Percentiles rank a stretch among this genome's conserved stretches.
phyloP scores from a whole-genome alignment of 371 early-diverging fungal genomes.

The Mucor saturninus region DNA sequence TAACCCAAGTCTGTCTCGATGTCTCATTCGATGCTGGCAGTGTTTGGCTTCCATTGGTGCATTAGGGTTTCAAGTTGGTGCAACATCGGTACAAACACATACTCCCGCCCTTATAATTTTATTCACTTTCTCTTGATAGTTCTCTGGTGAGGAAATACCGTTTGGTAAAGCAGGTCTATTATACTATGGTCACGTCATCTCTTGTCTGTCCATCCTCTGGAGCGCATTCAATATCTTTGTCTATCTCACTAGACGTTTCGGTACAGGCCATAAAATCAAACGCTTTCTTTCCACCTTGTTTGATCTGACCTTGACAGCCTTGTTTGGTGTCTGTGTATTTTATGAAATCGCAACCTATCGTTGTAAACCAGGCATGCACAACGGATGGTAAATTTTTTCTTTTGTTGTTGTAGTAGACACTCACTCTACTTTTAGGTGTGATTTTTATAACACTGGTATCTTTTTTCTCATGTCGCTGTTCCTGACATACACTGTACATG shows the following conservation, averaged over 20 bases:
- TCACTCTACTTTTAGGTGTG: constrained; percentile 27
- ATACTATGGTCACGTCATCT: constrained; percentile 32
- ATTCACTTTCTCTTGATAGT: constrained; percentile 7
- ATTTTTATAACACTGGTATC: constrained; percentile 42
- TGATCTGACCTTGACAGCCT: constrained; percentile 32
- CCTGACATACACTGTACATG: constrained; percentile 23
- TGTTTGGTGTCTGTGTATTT: constrained; percentile 38
- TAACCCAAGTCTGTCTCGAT: constrained; percentile 16
- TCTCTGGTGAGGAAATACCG: constrained; percentile 23
- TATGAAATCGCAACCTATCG: constrained; percentile 37
- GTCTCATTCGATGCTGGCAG: constrained; percentile 36
- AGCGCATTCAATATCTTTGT: constrained; percentile 35
- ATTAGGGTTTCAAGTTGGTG: constrained; percentile 49
- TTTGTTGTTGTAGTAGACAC: background rate
- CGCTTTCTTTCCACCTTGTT: constrained; percentile 25
- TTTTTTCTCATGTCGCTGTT: constrained; percentile 37
- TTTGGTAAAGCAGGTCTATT: constrained; percentile 24
- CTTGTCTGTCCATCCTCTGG: constrained; percentile 35
- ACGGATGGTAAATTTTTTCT: constrained; percentile 49
- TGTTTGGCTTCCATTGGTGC: constrained; percentile 38
- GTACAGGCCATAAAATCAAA: constrained; percentile 35
- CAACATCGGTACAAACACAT: constrained; percentile 36
- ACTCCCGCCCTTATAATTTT: background rate
- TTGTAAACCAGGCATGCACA: constrained; percentile 38
- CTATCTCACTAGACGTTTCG: constrained; percentile 35